Conservation (phyloP, 176 grass and related monocot species). For the Aegilops longissima region DNA sequence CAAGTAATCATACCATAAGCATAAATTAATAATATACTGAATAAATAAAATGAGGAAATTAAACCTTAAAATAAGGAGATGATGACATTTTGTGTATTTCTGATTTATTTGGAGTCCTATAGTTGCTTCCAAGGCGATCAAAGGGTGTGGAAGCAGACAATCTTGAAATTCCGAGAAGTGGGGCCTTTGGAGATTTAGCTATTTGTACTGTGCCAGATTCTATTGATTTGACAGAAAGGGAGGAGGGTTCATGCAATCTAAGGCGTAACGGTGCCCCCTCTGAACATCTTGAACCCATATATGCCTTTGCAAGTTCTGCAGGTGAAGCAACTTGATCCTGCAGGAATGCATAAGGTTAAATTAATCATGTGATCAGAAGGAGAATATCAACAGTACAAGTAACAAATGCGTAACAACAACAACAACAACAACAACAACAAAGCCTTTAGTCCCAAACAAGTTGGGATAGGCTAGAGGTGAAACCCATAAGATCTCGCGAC, state of each 20-base stretch:
- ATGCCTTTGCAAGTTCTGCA: constrained; percentile 61
- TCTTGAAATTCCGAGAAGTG: constrained; percentile 27
- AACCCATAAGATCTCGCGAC: too few relatives aligned
- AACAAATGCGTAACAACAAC: not conserved
- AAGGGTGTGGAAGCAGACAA: constrained; percentile 20
- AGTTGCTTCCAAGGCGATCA: constrained; percentile 22
- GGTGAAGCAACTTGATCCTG: constrained; percentile 52
- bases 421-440: too few relatives aligned
- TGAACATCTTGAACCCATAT: constrained; percentile 52
- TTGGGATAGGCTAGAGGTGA: too few relatives aligned
- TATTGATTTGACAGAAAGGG: constrained; percentile 4
- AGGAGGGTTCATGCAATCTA: constrained; percentile 39
- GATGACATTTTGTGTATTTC: constrained; percentile 53
- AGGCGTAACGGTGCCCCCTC: constrained; percentile 32
- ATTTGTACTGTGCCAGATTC: constrained; percentile 21
- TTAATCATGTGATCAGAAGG: not conserved
- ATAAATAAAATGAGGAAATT: constrained; percentile 10
- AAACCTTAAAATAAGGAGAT: constrained; percentile 66
- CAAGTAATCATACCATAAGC: not conserved
- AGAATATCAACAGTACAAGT: not conserved
- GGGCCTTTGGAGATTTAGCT: constrained; percentile 32
- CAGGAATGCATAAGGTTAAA: not conserved
- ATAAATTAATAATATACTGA: not conserved
- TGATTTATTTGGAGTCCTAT: constrained; percentile 37
- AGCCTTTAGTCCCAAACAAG: too few relatives aligned